Conservation (phyloP, 768 basidiomycete species). For the Termitomyces sp. region DNA sequence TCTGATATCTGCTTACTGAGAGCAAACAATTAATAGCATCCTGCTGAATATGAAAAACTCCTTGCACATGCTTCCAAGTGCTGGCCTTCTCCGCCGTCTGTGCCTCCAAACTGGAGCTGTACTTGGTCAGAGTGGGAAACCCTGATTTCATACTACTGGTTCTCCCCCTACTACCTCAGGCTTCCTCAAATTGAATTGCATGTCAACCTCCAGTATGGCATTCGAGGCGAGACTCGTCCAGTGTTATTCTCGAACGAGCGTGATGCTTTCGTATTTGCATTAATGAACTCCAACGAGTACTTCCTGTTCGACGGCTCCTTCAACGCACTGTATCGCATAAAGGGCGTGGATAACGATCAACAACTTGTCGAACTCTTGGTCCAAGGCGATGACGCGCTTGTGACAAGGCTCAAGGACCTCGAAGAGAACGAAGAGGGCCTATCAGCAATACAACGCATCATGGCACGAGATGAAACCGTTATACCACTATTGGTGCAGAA, state of each 20-base stretch:
- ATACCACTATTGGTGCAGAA: slow-evolving; percentile 24
- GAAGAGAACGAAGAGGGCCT: slow-evolving; percentile 22
- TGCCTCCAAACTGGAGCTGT: slow-evolving; percentile 26
- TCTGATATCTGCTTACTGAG: background rate
- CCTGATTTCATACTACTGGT: slow-evolving; percentile 28
- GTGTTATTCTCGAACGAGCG: slow-evolving; percentile 22
- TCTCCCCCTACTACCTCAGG: slow-evolving; percentile 28
- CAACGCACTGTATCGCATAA: slow-evolving; percentile 9
- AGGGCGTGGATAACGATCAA: slow-evolving; percentile 10
- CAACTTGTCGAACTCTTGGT: slow-evolving; percentile 13
- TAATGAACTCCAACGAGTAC: slow-evolving; percentile 15
- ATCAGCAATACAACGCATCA: slow-evolving; percentile 19
- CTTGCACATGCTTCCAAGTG: slow-evolving; percentile 15
- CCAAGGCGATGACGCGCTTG: slow-evolving; percentile 8
- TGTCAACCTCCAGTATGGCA: slow-evolving; percentile 24
- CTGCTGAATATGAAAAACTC: slow-evolving; percentile 5
- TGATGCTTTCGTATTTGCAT: slow-evolving; percentile 18
- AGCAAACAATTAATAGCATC: background rate
- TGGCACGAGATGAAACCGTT: slow-evolving; percentile 25
- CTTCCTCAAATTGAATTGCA: slow-evolving; percentile 31
- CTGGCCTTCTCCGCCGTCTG: slow-evolving; percentile 19
- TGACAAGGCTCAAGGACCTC: slow-evolving; percentile 7
- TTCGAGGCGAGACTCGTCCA: slow-evolving; percentile 27
- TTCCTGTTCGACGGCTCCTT: slow-evolving; percentile 13
- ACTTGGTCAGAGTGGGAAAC: slow-evolving; percentile 23